These are phyloP conservation scores for Geosmithia flava DNA, from an alignment of 2,329 filamentous ascomycete species.

Conservation along the genomic window DNA sequence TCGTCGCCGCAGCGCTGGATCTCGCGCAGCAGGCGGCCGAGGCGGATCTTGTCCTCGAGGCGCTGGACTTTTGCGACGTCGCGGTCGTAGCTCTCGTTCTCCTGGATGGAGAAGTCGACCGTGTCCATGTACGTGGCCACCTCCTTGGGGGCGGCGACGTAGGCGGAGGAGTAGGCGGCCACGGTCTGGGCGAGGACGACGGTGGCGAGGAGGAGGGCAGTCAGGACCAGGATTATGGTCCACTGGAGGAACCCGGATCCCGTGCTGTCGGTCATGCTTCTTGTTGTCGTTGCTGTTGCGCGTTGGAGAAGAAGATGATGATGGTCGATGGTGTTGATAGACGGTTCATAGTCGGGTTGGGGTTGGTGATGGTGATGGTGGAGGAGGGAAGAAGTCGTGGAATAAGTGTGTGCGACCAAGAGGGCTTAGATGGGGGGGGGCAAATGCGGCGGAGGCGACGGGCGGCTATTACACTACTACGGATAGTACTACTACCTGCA, in stretches of 20 bases:
- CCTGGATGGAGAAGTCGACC: conserved; percentile 48
- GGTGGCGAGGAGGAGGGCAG: conserved; percentile 43
- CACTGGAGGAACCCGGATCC: conserved; percentile 38
- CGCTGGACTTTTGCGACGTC: conserved; percentile 44
- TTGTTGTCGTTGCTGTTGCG: background rate
- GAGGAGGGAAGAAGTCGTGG: background rate
- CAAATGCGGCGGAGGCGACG: too few relatives aligned
- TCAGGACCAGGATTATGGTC: conserved; percentile 44
- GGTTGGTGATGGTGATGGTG: background rate
- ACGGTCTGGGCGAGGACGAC: conserved; percentile 40
- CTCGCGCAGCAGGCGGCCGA: conserved; percentile 44
- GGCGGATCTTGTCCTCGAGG: conserved; percentile 49
- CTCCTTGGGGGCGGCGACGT: conserved; percentile 44
- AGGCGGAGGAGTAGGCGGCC: conserved; percentile 40
- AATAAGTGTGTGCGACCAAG: background rate
- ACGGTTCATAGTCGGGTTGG: background rate
- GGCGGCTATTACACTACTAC: too few relatives aligned
- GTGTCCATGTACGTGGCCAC: conserved; percentile 45
- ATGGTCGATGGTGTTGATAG: background rate
- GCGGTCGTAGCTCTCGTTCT: conserved; percentile 52
- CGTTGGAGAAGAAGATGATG: background rate
- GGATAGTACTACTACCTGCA: too few relatives aligned
- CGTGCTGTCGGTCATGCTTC: background rate
- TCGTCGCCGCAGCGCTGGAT: conserved; percentile 50
- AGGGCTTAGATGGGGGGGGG: background rate